These are phyloP conservation scores for Carex littledalei DNA, from an alignment of 176 grass and related monocot genomes.

Conservation along the genomic window DNA sequence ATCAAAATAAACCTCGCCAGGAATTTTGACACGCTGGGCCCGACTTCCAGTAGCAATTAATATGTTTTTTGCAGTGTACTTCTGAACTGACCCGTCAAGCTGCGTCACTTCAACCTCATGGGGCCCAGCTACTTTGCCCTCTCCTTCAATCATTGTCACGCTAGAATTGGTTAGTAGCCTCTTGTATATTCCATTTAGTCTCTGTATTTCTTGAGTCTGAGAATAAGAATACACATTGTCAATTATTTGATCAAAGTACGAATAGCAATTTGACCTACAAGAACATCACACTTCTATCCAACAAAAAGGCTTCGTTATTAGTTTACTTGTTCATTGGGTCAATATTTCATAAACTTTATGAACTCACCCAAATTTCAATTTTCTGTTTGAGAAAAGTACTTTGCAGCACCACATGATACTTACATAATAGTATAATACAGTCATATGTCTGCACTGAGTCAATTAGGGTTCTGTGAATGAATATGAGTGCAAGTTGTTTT, in stretches of 20 bases:
- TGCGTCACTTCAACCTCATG: constrained; percentile 68
- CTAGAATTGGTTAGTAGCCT: constrained; percentile 57
- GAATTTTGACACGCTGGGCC: constrained; percentile 64
- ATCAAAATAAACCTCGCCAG: constrained; percentile 63
- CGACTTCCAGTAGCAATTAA: constrained; percentile 82
- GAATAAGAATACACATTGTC: neutral
- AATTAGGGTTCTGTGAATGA: neutral
- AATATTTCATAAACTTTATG: neutral
- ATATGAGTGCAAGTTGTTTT: neutral
- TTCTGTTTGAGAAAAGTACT: neutral
- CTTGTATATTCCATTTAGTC: constrained; percentile 75
- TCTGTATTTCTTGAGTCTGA: constrained; percentile 84
- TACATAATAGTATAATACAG: neutral
- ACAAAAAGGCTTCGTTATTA: neutral
- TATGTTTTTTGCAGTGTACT: constrained; percentile 59
- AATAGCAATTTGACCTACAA: neutral
- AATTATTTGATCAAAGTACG: neutral
- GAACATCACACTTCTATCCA: neutral
- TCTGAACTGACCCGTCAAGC: constrained; percentile 54
- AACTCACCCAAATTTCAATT: neutral
- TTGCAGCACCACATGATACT: neutral
- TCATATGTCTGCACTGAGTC: neutral
- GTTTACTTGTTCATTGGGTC: neutral
- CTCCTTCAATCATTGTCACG: constrained; percentile 87
- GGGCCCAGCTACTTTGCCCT: constrained; percentile 60